Evolutionary conservation across 2,329 filamentous ascomycete genomes (phyloP), one percentile per base, ranked within the genome.

Genomic region (Colletotrichum graminicola): DNA sequence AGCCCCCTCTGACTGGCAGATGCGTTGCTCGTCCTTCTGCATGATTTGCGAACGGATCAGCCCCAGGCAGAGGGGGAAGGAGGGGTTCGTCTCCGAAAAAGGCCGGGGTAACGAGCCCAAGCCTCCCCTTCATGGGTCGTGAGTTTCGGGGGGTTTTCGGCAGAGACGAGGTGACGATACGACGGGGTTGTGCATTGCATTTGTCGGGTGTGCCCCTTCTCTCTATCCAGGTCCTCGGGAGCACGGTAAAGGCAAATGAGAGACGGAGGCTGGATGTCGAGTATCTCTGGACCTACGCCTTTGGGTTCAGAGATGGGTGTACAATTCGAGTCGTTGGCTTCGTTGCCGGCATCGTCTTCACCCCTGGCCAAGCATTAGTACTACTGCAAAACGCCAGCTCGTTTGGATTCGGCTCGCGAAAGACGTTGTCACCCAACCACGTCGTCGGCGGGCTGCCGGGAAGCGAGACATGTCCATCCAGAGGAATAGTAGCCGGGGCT

Each of bases 401-500:
- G 16, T 12, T 39, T 59, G 51, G 51, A 26, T 29, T 43, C 10
- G 45, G 14, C 26, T 21, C 16, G 21, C 16, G 34, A 11, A 26
- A 60, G 3, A 45, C 21, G 18, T 34, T 49, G 36, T 54, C 49
- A 16, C 34, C 23, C 18, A 29, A 47, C 11, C 49, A n/a, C 32
- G 26, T 12, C 45, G 26, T 12, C 45, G 36, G 57, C 23, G 26
- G 29, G 16, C 39, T 39, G 45, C 32, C 18, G 34, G 45, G 47
- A 43, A 29, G 43, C 45, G 45, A 39, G 45, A 51, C 29, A 62
- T 11, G 14, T 12, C 16, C 59, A 39, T 26, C 23, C 60, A 51
- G 34, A 10, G 54, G 5, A 39, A 56, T 21, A 29, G 21, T 18
- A n/a, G 49, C 14, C 16, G 39, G 18, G 29, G 16, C 45, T 78